Percentiles rank a stretch among this genome's conserved stretches.
phyloP scores from a whole-genome alignment of 2,329 filamentous ascomycete genomes.

The Aspergillus carbonarius region DNA sequence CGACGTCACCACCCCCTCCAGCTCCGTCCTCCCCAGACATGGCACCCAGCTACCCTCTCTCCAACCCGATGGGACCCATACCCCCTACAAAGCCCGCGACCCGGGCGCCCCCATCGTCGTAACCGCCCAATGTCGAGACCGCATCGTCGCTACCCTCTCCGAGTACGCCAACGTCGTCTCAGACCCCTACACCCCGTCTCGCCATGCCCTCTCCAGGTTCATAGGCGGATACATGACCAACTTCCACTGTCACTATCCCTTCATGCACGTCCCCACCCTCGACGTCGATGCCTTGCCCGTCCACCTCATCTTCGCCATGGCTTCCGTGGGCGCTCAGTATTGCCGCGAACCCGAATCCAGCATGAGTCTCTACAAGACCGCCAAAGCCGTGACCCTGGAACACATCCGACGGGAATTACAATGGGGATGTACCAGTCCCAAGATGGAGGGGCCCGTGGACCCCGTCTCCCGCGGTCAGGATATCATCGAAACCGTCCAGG shows the following conservation, averaged over 20 bases:
- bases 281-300: slow-evolving; percentile 26
- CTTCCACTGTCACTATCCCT: slow-evolving; percentile 35
- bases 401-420: slow-evolving; percentile 31
- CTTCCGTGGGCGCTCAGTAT: slow-evolving; percentile 33
- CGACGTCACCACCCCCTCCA: slow-evolving; percentile 23
- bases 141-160: slow-evolving; percentile 21
- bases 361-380: slow-evolving; percentile 32
- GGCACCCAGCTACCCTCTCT: background rate
- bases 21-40: slow-evolving; percentile 34
- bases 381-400: slow-evolving; percentile 33
- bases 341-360: slow-evolving; percentile 35
- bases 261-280: slow-evolving; percentile 34
- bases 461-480: slow-evolving; percentile 22
- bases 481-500: slow-evolving; percentile 30
- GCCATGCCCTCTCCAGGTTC: slow-evolving; percentile 35
- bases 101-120: slow-evolving; percentile 31
- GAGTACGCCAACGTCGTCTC: slow-evolving; percentile 31
- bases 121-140: slow-evolving; percentile 33
- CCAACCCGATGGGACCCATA: slow-evolving; percentile 17
- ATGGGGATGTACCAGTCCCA: slow-evolving; percentile 16
- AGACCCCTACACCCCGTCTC: slow-evolving; percentile 28
- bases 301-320: slow-evolving; percentile 33
- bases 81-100: slow-evolving; percentile 24
- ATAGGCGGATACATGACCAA: slow-evolving; percentile 34
- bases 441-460: background rate